These are phyloP conservation scores for Posidonia oceanica DNA, from an alignment of 116 monocot genomes.

Conservation along the genomic window DNA sequence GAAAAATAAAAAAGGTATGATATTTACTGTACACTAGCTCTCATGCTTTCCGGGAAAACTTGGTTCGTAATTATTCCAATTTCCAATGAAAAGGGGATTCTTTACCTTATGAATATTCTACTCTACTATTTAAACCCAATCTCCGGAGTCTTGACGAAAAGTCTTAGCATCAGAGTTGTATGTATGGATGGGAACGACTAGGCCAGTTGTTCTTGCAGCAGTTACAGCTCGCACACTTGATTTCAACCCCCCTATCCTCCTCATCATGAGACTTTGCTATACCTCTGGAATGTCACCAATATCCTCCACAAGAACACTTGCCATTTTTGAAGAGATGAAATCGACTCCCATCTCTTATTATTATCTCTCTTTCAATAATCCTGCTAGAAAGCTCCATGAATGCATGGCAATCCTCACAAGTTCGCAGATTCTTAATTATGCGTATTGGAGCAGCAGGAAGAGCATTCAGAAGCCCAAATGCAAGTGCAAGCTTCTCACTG, in stretches of 20 bases:
- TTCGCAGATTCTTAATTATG: constrained; percentile 76
- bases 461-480: constrained; percentile 55
- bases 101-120: no score
- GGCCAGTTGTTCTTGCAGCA: not conserved
- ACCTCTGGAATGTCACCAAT: constrained; percentile 36
- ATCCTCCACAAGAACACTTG: constrained; percentile 62
- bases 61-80: no score
- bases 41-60: no score
- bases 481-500: constrained; percentile 80
- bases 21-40: no score
- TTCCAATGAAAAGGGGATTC: no score
- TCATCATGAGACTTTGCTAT: not conserved
- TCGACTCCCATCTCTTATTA: constrained; percentile 67
- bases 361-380: constrained; percentile 54
- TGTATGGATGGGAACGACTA: not conserved
- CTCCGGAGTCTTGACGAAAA: no score
- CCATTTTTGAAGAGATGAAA: constrained; percentile 82
- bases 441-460: constrained; percentile 30
- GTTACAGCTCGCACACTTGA: not conserved
- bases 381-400: constrained; percentile 53
- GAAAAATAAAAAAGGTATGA: no score
- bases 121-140: no score
- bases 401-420: constrained; percentile 73
- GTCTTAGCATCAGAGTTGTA: no score
- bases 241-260: no score